Evolutionary conservation across 768 basidiomycete genomes (phyloP), one percentile per base, ranked within the genome.

Genomic region (Termitomyces sp.): DNA sequence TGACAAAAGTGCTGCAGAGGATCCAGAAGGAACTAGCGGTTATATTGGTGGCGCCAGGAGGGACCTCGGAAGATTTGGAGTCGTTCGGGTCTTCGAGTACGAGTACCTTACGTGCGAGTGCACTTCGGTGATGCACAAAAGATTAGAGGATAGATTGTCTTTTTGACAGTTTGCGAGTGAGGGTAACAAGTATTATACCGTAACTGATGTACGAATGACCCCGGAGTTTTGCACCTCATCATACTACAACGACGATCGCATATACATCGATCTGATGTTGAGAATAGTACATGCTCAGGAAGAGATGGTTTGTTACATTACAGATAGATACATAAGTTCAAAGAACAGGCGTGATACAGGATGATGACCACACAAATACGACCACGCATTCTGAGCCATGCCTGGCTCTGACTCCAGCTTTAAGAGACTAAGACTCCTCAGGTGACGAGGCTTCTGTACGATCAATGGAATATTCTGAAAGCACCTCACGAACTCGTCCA

Each of bases 1-100:
- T 94, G 53, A 92, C 88, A 8, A 88, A 84, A 66, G 85, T 92
- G 44, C 66, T 94, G 54, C 81, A 86, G 56, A 77, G 75, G 58
- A 80, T 80, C 63, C 70, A 83, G 64, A 82, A 79, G 65, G 91
- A 92, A 73, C 68, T 92, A 55, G 78, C 74, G 14, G 75, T 90
- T 28, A 84, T 93, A 35, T 72, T 80, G 69, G 84, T 83, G 51
- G 73, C 75, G 13, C 75, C 63, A n/a, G 65, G 65, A 44, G 54
- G 66, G n/a, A 61, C 32, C 33, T 55, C 57, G 35, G 57, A 43
- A 14, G 69, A 55, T 58, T 53, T 54, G 14, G 55, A 58, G 38
- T 56, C 74, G n/a, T 74, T 72, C 70, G 68, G 67, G 13, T 73
- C 75, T 33, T 70, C 68, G n/a, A 72, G 65, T 60, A 72, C 70